Percentiles rank a stretch among this genome's conserved stretches.
Conservation (phyloP, 139 green algal genomes). For the Choricystis sp. region DNA sequence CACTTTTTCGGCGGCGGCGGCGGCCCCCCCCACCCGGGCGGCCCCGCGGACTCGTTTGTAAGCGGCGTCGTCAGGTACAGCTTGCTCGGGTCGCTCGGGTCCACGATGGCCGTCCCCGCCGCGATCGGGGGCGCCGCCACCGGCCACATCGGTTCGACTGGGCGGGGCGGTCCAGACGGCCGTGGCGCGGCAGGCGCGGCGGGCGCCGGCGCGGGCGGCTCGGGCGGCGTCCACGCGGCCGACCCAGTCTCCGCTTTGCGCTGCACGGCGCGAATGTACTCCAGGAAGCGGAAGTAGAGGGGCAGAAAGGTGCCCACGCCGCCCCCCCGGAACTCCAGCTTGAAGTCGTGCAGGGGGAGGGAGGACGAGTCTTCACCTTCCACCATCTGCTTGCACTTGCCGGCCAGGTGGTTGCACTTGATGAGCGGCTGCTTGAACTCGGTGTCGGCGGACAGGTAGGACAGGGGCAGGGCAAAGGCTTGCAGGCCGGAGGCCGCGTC, state of each 20-base stretch:
- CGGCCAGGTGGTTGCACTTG: neutral
- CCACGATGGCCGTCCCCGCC: conserved; percentile 33
- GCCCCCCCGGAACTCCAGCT: neutral
- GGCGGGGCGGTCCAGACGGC: too few species aligned
- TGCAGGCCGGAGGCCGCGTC: neutral
- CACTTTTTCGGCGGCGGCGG: too few species aligned
- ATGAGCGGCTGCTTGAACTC: neutral
- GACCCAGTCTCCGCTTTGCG: neutral
- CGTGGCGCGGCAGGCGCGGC: neutral
- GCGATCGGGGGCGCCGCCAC: too few species aligned
- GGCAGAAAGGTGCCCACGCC: neutral
- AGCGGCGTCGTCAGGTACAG: neutral
- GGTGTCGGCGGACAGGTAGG: neutral
- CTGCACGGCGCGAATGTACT: neutral
- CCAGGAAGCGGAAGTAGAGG: neutral
- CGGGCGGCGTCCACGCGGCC: too few species aligned
- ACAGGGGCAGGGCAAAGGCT: neutral
- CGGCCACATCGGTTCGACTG: too few species aligned
- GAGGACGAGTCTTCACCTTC: too few species aligned
- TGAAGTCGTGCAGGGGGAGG: neutral
- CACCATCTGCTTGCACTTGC: too few species aligned
- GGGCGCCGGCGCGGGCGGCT: too few species aligned
- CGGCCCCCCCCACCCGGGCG: too few species aligned
- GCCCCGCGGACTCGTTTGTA: neutral
- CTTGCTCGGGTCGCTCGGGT: conserved; percentile 55